These are phyloP conservation scores for Apiospora malaysiana DNA, from an alignment of 2,329 filamentous ascomycete species.

Conservation along the genomic window DNA sequence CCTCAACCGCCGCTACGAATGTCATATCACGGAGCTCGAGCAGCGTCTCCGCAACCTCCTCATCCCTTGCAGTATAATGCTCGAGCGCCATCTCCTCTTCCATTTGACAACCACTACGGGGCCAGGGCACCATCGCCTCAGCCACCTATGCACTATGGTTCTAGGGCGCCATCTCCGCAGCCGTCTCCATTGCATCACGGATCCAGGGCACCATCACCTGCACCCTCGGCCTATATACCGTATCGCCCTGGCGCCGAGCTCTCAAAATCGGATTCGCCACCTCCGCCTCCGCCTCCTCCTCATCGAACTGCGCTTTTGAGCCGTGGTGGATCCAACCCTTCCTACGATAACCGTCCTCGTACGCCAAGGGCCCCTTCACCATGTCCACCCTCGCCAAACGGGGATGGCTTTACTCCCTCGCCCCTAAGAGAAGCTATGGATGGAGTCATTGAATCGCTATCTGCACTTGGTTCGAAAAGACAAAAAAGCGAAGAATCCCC, in stretches of 20 bases:
- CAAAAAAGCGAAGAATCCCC: conserved; percentile 55
- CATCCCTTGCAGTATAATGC: conserved; percentile 24
- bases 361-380: conserved; percentile 68
- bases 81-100: conserved; percentile 44
- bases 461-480: conserved; percentile 77
- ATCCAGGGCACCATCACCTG: conserved; percentile 45
- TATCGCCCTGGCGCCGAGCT: conserved; percentile 41
- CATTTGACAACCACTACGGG: conserved; percentile 30
- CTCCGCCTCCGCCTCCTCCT: conserved; percentile 83
- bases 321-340: conserved; percentile 38
- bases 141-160: conserved; percentile 34
- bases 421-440: conserved; percentile 96
- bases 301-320: conserved; percentile 68
- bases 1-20: conserved; percentile 33
- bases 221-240: conserved; percentile 46
- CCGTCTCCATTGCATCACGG: conserved; percentile 37
- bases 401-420: conserved; percentile 80
- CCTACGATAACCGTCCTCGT: conserved; percentile 46
- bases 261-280: conserved; percentile 61
- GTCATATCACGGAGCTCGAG: conserved; percentile 41
- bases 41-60: conserved; percentile 40
- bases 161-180: conserved; percentile 48
- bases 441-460: conserved; percentile 93
- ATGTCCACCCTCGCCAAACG: conserved; percentile 69
- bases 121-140: conserved; percentile 36